Conservation (phyloP, 108 stramenopile genomes). For the Schizochytrium sp. region DNA sequence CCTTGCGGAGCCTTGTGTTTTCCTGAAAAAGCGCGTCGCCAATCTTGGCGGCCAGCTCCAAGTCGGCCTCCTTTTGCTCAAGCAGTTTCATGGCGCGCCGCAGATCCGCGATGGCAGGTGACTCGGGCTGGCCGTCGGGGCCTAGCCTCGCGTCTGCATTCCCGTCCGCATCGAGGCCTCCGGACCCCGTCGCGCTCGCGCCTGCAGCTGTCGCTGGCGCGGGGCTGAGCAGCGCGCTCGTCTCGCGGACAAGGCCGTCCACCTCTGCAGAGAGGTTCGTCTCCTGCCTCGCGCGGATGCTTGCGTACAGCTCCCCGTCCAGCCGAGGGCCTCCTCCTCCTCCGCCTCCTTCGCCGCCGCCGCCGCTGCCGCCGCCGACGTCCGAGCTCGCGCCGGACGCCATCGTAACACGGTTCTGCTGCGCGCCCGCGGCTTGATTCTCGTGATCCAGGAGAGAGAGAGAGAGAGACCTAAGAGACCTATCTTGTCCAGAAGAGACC, state of each 20-base stretch:
- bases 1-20: neutral
- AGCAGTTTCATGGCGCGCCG: neutral
- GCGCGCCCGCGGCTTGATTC: no score
- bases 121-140: neutral
- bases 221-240: neutral
- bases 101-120: neutral
- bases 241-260: neutral
- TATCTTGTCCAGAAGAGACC: no score
- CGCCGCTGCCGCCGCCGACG: no score
- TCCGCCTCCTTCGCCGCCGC: no score
- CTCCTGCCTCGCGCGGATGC: neutral
- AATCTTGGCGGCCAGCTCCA: conserved; percentile 1
- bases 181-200: neutral
- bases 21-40: conserved; percentile 18
- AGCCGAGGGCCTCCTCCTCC: neutral
- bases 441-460: no score
- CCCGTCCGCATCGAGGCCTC: neutral
- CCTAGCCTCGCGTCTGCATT: neutral
- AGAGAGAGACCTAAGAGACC: no score
- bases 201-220: neutral
- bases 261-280: neutral
- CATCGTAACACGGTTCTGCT: no score
- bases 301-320: neutral
- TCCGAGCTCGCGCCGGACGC: no score
- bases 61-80: conserved; percentile 13